Evolutionary conservation across 306 rosid genomes (phyloP), one percentile per base, ranked within the genome.

Genomic region (Cercis canadensis): DNA sequence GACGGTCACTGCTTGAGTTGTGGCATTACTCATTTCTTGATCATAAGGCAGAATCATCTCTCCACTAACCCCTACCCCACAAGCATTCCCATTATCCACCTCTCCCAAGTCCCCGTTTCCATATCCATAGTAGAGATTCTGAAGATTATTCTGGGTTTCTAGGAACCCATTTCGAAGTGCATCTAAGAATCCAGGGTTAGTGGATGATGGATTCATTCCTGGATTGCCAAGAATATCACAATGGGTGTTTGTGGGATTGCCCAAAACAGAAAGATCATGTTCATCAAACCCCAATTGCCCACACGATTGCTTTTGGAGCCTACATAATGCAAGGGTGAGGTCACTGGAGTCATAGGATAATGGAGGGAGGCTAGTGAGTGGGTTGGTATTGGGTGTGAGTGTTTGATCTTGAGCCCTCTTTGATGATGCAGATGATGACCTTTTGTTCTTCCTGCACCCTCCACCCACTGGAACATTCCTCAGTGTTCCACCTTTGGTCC

Each of bases 381-480:
- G 74, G 69, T 86, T 86, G 63, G 73, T 69, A 69, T 80, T 87
- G 49, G 88, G 75, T 7, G 72, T 58, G 77, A 84, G 83, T 16
- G 79, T 14, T 63, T 87, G 92, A 75, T 92, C 96, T 71, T 86
- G 96, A 13, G 50, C 29, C 33, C 89, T 81, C 67, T 77, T 90
- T 12, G 94, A 82, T 11, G 90, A 58, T 4, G 89, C 67, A 19
- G 96, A 83, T 2, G 87, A 84, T 18, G 88, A 82, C 45, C 97
- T 86, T 57, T 85, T 92, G 90, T 94, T 94, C 86, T 91, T 94
- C 82, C 99, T 80, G 85, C 97, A 94, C 4, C 96, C 97, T 56
- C 99, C 99, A 57, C 99, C 99, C 53, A 94, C 97, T 11, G 99
- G 99, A 80, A 94, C 95, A 80, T 94, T 94, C 69, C 99, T 88